Evolutionary conservation across 768 basidiomycete genomes (phyloP).

Genomic region (Kwoniella sp.): DNA sequence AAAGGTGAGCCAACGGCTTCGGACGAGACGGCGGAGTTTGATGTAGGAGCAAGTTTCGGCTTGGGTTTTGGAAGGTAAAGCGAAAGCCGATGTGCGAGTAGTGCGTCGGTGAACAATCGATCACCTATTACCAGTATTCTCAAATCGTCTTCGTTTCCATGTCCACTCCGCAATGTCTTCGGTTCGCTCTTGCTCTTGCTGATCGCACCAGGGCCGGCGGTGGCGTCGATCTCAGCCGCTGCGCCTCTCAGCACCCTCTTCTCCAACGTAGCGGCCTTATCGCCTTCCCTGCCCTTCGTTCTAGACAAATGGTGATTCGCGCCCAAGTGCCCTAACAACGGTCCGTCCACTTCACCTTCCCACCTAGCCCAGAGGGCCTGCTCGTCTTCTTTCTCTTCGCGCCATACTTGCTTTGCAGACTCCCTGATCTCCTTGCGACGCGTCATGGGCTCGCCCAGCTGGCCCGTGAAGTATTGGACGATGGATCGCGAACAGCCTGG

Average conservation of each 20-base stretch:
- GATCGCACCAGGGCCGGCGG: background rate
- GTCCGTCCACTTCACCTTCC: conserved; percentile 28
- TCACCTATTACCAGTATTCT: conserved; percentile 85
- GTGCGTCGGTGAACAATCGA: conserved; percentile 85
- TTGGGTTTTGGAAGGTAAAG: conserved; percentile 19
- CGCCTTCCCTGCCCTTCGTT: conserved; percentile 9
- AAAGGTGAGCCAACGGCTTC: background rate
- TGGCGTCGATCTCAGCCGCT: background rate
- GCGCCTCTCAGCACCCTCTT: background rate
- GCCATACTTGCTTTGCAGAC: conserved; percentile 53
- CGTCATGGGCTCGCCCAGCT: conserved; percentile 59
- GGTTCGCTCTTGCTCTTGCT: background rate
- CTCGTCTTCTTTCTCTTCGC: conserved; percentile 35
- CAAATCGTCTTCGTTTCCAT: conserved; percentile 26
- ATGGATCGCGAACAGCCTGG: conserved; percentile 79
- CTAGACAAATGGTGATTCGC: conserved; percentile 4
- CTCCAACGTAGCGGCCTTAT: conserved; percentile 10
- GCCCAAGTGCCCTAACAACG: conserved; percentile 53
- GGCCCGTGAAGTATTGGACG: conserved; percentile 68
- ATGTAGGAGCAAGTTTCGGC: background rate
- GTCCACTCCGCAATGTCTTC: background rate
- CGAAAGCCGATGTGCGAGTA: conserved; percentile 71
- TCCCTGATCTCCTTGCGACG: conserved; percentile 9
- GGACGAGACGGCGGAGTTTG: background rate
- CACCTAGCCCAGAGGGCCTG: conserved; percentile 54